Percentiles rank a stretch among this genome's conserved stretches.
phyloP scores from a whole-genome alignment of 140 eudicot species.

The Stevia rebaudiana region DNA sequence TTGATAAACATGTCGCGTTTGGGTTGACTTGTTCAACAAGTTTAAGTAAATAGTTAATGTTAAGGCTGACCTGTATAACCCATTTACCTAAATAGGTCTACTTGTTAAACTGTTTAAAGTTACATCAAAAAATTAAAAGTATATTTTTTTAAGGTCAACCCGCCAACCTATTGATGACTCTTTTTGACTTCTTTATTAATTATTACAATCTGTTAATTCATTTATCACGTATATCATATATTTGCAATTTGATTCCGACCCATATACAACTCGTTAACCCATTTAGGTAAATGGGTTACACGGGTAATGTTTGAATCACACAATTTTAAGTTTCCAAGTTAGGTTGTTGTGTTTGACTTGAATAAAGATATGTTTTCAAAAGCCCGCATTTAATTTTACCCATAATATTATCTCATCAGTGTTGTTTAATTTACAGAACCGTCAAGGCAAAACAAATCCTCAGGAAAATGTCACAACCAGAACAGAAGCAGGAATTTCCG shows the following conservation, averaged over 20 bases:
- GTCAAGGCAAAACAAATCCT: slow-evolving; percentile 62
- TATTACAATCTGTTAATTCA: background rate
- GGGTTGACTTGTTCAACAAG: background rate
- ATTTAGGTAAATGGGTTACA: background rate
- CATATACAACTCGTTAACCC: background rate
- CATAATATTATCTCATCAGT: background rate
- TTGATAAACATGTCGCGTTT: background rate
- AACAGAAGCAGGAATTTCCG: slow-evolving; percentile 33
- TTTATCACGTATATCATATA: background rate
- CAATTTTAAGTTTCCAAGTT: background rate
- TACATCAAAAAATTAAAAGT: background rate
- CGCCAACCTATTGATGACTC: background rate
- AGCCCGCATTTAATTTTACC: background rate
- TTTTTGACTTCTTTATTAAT: too few relatives aligned
- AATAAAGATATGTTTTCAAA: background rate
- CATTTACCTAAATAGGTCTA: background rate
- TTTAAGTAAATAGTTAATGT: background rate
- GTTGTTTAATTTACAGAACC: slow-evolving; percentile 55
- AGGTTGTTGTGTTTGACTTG: background rate
- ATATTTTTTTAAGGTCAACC: background rate
- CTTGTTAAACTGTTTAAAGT: background rate
- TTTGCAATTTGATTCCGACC: background rate
- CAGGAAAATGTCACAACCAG: slow-evolving; percentile 40
- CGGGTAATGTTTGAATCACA: background rate
- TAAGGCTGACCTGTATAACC: background rate